These are phyloP conservation scores for Flaveria robusta DNA, from an alignment of 129 eudicot genomes.

Conservation along the genomic window DNA sequence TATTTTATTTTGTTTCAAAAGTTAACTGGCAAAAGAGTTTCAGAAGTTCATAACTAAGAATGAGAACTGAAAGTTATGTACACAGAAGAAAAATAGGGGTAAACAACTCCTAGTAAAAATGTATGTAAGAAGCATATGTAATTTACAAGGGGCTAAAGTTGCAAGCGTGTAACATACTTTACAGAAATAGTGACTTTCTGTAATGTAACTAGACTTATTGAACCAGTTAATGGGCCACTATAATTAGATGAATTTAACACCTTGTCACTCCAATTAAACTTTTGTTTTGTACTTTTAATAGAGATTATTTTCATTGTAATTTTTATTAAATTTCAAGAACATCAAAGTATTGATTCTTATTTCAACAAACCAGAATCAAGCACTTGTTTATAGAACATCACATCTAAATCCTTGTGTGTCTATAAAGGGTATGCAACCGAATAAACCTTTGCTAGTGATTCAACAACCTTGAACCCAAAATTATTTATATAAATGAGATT, in stretches of 20 bases:
- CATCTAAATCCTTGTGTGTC: not conserved
- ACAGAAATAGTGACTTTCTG: not conserved
- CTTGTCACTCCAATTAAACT: not conserved
- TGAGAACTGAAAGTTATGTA: not conserved
- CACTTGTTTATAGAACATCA: not conserved
- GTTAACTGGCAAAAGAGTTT: not conserved
- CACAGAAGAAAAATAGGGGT: not conserved
- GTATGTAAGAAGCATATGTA: conserved; percentile 2
- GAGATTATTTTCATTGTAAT: not conserved
- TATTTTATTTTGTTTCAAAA: not conserved
- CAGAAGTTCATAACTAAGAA: conserved; percentile 7
- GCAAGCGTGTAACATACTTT: not conserved
- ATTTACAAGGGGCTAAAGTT: not conserved
- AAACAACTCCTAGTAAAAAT: not conserved
- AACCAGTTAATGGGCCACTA: not conserved
- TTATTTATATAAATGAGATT: not conserved
- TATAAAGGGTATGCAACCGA: not conserved
- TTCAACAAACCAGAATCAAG: not conserved
- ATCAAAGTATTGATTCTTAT: not conserved
- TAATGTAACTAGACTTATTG: not conserved
- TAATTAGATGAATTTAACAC: not conserved
- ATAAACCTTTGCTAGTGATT: not conserved
- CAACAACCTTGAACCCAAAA: conserved; percentile 3
- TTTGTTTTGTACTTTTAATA: not conserved
- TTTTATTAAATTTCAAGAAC: not conserved